Percentiles rank a stretch among this genome's conserved stretches.
Conservation (phyloP, 2,329 filamentous ascomycete genomes). For the Alternaria triticina region DNA sequence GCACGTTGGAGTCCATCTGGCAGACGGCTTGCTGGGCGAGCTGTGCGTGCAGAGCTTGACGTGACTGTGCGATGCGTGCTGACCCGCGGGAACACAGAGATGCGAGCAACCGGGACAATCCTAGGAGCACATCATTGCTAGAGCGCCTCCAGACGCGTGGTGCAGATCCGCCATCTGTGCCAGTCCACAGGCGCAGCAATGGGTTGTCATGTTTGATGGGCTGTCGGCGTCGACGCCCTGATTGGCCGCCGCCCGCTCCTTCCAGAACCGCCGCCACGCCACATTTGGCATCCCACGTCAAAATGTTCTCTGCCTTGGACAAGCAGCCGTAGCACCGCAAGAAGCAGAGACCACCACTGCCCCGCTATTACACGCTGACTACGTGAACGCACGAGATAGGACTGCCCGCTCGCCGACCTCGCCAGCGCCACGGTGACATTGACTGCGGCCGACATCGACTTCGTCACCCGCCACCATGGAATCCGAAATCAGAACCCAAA, state of each 20-base stretch:
- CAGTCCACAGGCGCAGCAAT: conserved; percentile 7
- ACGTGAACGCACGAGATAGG: conserved; percentile 1
- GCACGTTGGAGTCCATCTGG: conserved; percentile 26
- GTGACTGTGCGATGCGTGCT: conserved; percentile 26
- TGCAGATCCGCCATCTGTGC: conserved; percentile 23
- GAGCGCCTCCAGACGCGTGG: conserved; percentile 25
- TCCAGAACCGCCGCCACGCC: conserved; percentile 27
- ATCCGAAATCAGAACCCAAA: conserved; percentile 80
- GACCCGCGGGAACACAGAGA: conserved; percentile 23
- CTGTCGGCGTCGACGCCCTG: conserved; percentile 7
- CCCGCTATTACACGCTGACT: conserved; percentile 21
- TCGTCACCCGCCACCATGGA: conserved; percentile 67
- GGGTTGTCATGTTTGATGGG: conserved; percentile 15
- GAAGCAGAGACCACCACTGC: conserved; percentile 25
- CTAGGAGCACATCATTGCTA: conserved; percentile 33
- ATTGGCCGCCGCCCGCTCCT: conserved; percentile 28
- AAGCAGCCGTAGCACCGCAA: conserved; percentile 28
- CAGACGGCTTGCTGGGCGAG: conserved; percentile 19
- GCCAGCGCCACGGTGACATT: conserved; percentile 28
- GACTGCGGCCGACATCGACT: conserved; percentile 17
- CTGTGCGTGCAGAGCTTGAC: conserved; percentile 18
- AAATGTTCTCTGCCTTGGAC: conserved; percentile 24
- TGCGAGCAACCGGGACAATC: conserved; percentile 37
- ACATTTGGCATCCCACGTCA: conserved; percentile 26
- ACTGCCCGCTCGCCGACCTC: conserved; percentile 19